phyloP scores from a whole-genome alignment of 2,329 filamentous ascomycete genomes.

The Macrophomina pseudophaseolina region DNA sequence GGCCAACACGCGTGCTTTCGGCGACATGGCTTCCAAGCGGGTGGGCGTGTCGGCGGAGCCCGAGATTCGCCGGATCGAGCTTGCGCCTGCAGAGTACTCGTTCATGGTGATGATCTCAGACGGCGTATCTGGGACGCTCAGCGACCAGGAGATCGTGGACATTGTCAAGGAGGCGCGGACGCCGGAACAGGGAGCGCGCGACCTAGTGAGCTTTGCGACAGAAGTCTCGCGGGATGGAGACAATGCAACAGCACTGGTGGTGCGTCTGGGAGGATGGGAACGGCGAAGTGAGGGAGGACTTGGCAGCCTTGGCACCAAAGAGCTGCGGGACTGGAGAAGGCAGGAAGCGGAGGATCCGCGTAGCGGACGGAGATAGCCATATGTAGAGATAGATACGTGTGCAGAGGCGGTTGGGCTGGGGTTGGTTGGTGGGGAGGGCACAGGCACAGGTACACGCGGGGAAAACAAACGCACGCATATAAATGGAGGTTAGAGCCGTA shows the following conservation, averaged over 20 bases:
- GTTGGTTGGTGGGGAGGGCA: slow-evolving; percentile 14
- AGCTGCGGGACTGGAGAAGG: slow-evolving; percentile 82
- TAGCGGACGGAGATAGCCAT: slow-evolving; percentile 51
- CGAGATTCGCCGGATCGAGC: slow-evolving; percentile 78
- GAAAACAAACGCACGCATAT: background rate
- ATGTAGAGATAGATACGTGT: slow-evolving; percentile 12
- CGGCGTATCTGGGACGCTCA: slow-evolving; percentile 82
- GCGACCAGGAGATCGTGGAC: slow-evolving; percentile 95
- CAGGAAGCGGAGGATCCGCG: slow-evolving; percentile 83
- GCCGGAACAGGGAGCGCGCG: slow-evolving; percentile 80
- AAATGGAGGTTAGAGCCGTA: slow-evolving; percentile 2
- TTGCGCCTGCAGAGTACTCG: slow-evolving; percentile 81
- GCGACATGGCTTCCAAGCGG: slow-evolving; percentile 88
- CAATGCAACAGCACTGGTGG: slow-evolving; percentile 68
- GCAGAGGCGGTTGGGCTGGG: slow-evolving; percentile 10
- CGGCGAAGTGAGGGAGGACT: slow-evolving; percentile 80
- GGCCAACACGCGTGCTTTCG: slow-evolving; percentile 92
- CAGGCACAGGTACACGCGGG: slow-evolving; percentile 5
- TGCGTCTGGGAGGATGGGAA: slow-evolving; percentile 69
- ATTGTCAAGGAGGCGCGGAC: slow-evolving; percentile 92
- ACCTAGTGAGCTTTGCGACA: slow-evolving; percentile 84
- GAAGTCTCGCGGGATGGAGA: slow-evolving; percentile 73
- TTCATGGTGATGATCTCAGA: slow-evolving; percentile 90
- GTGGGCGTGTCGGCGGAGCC: slow-evolving; percentile 95
- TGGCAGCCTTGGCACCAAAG: slow-evolving; percentile 88